A percentile compares a stretch with the other conserved stretches of the same genome.
Evolutionary conservation across 108 stramenopile genomes (phyloP).

Genomic region (Nannochloropsis gaditana): DNA sequence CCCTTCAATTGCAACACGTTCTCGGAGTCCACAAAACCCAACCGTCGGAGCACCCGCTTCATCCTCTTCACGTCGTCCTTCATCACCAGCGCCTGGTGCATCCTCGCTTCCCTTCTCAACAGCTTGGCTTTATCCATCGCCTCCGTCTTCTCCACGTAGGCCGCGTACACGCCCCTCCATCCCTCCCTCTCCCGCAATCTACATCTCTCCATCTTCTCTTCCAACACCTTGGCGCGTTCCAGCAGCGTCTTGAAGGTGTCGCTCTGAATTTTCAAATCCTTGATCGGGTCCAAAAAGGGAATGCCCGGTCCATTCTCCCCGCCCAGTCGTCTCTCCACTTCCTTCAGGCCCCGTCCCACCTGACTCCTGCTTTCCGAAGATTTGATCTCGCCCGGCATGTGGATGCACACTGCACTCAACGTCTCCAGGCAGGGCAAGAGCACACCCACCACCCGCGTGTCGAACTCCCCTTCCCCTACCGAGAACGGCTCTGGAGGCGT

Average conservation of each 20-base stretch:
- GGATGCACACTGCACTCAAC: conserved; percentile 72
- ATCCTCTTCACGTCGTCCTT: conserved; percentile 87
- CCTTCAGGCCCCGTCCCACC: conserved; percentile 62
- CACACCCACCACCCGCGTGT: conserved; percentile 67
- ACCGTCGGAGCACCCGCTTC: conserved; percentile 83
- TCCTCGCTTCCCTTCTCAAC: conserved; percentile 67
- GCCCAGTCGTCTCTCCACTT: conserved; percentile 66
- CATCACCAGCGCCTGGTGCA: conserved; percentile 80
- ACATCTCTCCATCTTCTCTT: conserved; percentile 27
- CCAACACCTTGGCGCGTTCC: conserved; percentile 55
- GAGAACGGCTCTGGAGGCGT: not conserved
- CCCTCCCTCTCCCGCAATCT: conserved; percentile 28
- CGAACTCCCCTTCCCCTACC: conserved; percentile 32
- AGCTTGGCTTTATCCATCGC: conserved; percentile 63
- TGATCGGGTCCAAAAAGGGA: conserved; percentile 80
- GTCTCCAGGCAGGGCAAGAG: conserved; percentile 65
- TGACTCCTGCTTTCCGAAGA: conserved; percentile 60
- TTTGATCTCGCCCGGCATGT: conserved; percentile 65
- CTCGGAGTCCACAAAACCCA: conserved; percentile 85
- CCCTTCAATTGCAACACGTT: conserved; percentile 96
- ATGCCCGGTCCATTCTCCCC: conserved; percentile 37
- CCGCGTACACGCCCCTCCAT: conserved; percentile 10
- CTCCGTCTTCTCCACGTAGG: conserved; percentile 63
- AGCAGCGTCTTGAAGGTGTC: conserved; percentile 68
- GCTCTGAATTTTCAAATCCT: conserved; percentile 74